Evolutionary conservation across 768 basidiomycete species (phyloP).

Genomic region (Tulasnella sp.): DNA sequence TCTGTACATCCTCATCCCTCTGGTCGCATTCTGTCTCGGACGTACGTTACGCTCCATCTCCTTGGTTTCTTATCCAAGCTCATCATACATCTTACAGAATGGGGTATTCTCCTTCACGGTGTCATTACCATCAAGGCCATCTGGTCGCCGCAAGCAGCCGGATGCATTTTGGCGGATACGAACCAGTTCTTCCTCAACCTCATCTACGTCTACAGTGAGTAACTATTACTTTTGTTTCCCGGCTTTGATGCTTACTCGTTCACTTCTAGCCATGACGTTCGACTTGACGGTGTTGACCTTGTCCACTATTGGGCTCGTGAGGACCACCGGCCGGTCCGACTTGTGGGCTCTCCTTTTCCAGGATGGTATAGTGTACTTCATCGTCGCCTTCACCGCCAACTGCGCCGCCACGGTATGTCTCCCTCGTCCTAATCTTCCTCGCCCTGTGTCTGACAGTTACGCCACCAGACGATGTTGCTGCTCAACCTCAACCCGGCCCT

Average conservation of each 20-base stretch:
- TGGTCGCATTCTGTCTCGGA: constrained; percentile 48
- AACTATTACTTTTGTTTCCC: constrained; percentile 26
- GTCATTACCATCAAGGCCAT: neutral
- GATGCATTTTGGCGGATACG: constrained; percentile 16
- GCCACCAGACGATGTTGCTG: too few relatives aligned
- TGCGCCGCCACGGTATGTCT: constrained; percentile 9
- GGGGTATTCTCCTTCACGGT: constrained; percentile 60
- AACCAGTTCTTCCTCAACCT: constrained; percentile 43
- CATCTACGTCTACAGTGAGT: constrained; percentile 46
- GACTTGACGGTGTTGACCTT: constrained; percentile 51
- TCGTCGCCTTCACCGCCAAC: constrained; percentile 50
- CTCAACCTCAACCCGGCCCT: constrained; percentile 44
- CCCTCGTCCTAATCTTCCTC: constrained; percentile 1
- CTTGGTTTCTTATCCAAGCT: neutral
- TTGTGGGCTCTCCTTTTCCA: constrained; percentile 54
- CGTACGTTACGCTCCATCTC: constrained; percentile 21
- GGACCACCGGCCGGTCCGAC: constrained; percentile 37
- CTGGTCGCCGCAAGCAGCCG: neutral
- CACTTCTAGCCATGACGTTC: constrained; percentile 43
- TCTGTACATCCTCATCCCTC: constrained; percentile 36
- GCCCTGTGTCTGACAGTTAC: neutral
- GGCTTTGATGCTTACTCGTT: constrained; percentile 1
- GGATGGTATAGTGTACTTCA: constrained; percentile 62
- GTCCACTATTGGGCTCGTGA: constrained; percentile 48
- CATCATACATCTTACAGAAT: constrained; percentile 21